Conservation (phyloP, 371 early-diverging fungal species). For the Encephalitozoon hellem region DNA sequence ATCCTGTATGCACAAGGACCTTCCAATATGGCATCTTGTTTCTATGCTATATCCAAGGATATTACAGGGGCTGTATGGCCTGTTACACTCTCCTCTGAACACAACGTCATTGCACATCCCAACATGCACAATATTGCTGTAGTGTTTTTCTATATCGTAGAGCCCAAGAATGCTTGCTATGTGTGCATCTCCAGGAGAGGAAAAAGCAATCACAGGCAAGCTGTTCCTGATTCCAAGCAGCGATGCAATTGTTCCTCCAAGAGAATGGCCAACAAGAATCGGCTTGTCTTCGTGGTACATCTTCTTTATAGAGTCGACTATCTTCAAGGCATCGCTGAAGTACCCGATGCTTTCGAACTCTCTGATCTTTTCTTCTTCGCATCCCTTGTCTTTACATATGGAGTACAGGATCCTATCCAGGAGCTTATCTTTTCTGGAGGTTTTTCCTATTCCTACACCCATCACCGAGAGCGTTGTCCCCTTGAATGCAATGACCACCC, state of each 20-base stretch:
- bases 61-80: conserved; percentile 13
- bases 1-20: conserved; percentile 25
- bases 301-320: not conserved
- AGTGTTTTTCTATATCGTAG: not conserved
- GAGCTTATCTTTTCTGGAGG: conserved; percentile 11
- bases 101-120: conserved; percentile 46
- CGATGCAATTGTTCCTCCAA: conserved; percentile 62
- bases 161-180: conserved; percentile 1
- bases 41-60: conserved; percentile 33
- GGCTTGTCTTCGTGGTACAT: conserved; percentile 33
- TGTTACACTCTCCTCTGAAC: conserved; percentile 31
- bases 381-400: not conserved
- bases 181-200: conserved; percentile 54
- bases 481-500: conserved; percentile 37
- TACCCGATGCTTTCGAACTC: conserved; percentile 9
- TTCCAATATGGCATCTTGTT: conserved; percentile 44
- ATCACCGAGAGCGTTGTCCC: conserved; percentile 33
- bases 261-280: conserved; percentile 61
- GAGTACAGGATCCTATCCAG: conserved; percentile 36
- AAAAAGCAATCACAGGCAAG: conserved; percentile 42
- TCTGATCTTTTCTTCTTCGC: conserved; percentile 1
- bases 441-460: conserved; percentile 19
- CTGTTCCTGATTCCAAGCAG: conserved; percentile 39
- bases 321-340: not conserved
- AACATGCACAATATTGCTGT: conserved; percentile 19